A percentile compares a stretch with the other conserved stretches of the same genome.
Evolutionary conservation across 208 protist species (phyloP).

Genomic region (Leishmania gerbilli): DNA sequence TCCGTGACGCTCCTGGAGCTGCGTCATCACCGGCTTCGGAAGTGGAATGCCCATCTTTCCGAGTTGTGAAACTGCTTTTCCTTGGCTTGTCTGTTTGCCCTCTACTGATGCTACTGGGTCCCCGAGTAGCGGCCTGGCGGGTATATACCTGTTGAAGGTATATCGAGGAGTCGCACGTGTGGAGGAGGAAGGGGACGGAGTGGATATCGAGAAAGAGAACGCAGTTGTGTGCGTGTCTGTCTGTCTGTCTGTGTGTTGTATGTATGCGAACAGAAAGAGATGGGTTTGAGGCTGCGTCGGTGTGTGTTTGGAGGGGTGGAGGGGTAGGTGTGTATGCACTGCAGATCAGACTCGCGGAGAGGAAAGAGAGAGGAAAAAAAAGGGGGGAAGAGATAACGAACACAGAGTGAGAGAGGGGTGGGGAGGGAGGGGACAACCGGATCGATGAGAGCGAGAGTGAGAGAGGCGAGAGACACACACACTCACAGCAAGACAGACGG

Average conservation of each 20-base stretch:
- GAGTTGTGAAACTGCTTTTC: neutral
- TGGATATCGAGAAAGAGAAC: neutral
- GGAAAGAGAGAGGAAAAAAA: neutral
- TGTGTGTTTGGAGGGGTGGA: neutral
- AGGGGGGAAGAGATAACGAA: neutral
- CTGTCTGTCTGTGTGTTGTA: neutral
- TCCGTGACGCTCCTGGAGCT: conserved; percentile 86
- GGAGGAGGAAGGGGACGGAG: neutral
- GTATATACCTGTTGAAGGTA: neutral
- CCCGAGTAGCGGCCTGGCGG: neutral
- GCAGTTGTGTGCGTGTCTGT: conserved; percentile 1
- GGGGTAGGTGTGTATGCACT: neutral
- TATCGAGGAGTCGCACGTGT: neutral
- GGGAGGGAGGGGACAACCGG: neutral
- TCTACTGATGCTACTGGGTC: neutral
- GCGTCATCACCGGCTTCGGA: conserved; percentile 90
- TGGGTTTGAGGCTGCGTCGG: neutral
- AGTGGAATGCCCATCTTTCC: conserved; percentile 87
- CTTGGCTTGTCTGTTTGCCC: conserved; percentile 11
- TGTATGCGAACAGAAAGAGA: neutral
- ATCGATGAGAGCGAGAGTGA: neutral
- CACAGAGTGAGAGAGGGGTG: neutral
- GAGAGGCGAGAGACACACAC: neutral
- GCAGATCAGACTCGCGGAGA: neutral
- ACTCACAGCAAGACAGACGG: neutral